Conservation (phyloP, 2,329 filamentous ascomycete species). For the Arthroderma sp. region DNA sequence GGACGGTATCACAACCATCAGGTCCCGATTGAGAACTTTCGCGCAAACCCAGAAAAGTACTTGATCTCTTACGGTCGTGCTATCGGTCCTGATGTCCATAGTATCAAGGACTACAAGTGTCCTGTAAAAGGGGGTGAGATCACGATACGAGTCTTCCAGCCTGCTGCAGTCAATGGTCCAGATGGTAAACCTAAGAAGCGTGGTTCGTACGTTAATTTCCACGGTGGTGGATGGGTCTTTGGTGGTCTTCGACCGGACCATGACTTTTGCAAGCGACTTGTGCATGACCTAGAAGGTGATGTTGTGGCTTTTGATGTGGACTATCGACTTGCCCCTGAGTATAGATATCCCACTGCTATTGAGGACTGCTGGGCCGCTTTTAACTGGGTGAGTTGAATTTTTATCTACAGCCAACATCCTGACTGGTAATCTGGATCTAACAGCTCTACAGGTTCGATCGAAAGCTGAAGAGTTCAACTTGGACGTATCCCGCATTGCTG, state of each 20-base stretch:
- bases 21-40: constrained; percentile 27
- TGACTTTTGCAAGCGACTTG: constrained; percentile 30
- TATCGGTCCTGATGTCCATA: constrained; percentile 22
- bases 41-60: constrained; percentile 28
- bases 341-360: constrained; percentile 25
- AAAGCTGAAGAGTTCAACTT: constrained; percentile 24
- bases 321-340: constrained; percentile 30
- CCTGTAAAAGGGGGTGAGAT: constrained; percentile 29
- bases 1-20: constrained; percentile 32
- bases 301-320: constrained; percentile 33
- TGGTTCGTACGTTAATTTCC: constrained; percentile 31
- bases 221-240: constrained; percentile 33
- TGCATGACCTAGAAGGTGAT: constrained; percentile 24
- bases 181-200: constrained; percentile 19
- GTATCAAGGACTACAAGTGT: constrained; percentile 29
- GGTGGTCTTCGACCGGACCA: constrained; percentile 26
- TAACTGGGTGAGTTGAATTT: constrained; percentile 21
- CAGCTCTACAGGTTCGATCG: constrained; percentile 17
- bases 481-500: constrained; percentile 21
- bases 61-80: constrained; percentile 27
- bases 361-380: constrained; percentile 30
- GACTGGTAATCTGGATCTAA: constrained; percentile 4
- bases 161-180: constrained; percentile 14
- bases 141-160: constrained; percentile 29
- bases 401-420: not conserved